Percentiles rank a stretch among this genome's conserved stretches.
phyloP scores from a whole-genome alignment of 2,329 filamentous ascomycete species.

The Calonectria henricotiae region DNA sequence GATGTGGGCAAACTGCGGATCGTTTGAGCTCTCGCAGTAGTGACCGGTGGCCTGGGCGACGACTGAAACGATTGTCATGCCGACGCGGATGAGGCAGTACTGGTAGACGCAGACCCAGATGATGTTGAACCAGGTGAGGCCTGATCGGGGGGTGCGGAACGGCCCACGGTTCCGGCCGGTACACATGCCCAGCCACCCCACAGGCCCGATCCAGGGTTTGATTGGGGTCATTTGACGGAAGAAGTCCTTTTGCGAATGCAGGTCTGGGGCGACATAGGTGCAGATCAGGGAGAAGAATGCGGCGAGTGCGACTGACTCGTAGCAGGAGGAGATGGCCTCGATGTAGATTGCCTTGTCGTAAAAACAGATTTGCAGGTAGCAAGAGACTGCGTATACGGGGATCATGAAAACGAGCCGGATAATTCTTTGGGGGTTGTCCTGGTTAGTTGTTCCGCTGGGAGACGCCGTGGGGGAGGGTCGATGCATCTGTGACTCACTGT shows the following conservation, averaged over 20 bases:
- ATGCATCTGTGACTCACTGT: conserved; percentile 62
- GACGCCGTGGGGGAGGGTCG: not conserved
- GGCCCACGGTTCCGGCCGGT: conserved; percentile 79
- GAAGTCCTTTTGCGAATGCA: conserved; percentile 87
- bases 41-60: conserved; percentile 77
- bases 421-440: conserved; percentile 69
- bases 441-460: not conserved
- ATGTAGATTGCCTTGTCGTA: conserved; percentile 88
- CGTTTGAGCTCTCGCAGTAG: conserved; percentile 86
- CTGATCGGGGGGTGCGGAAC: conserved; percentile 82
- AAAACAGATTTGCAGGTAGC: conserved; percentile 81
- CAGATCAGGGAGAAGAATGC: conserved; percentile 90
- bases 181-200: conserved; percentile 80
- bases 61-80: conserved; percentile 86
- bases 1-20: conserved; percentile 83
- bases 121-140: conserved; percentile 92
- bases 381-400: conserved; percentile 83
- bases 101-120: conserved; percentile 89
- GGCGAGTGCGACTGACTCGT: conserved; percentile 90
- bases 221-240: conserved; percentile 79
- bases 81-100: conserved; percentile 87
- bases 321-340: conserved; percentile 85
- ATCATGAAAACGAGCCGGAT: conserved; percentile 93
- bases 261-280: conserved; percentile 82
- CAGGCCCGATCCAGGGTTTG: conserved; percentile 82